These are phyloP conservation scores for Saccharomycopsis sp. DNA, from an alignment of 805 yeast genomes.

Conservation along the genomic window DNA sequence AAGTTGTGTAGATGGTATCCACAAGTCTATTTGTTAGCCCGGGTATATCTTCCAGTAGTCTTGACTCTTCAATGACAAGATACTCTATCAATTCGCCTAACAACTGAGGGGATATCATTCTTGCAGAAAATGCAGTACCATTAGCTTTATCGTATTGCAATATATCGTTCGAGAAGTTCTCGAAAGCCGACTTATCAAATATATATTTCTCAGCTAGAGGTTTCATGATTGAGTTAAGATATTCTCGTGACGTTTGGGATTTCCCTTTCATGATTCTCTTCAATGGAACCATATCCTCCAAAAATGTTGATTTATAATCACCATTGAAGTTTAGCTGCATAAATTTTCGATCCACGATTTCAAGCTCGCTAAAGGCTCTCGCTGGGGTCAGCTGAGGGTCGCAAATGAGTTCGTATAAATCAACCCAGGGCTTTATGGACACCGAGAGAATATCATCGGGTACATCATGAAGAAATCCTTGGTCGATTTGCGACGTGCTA, in stretches of 20 bases:
- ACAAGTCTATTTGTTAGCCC: not conserved
- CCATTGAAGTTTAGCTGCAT: not conserved
- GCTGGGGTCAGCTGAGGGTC: not conserved
- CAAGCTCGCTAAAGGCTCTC: not conserved
- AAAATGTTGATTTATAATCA: not conserved
- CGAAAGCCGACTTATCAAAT: not conserved
- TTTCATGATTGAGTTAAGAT: not conserved
- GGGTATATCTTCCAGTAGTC: not conserved
- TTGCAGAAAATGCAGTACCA: not conserved
- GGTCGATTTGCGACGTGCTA: not conserved
- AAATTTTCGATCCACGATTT: not conserved
- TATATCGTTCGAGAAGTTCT: not conserved
- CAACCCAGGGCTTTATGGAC: not conserved
- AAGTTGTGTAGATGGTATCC: not conserved
- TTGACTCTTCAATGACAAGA: not conserved
- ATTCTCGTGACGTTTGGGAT: not conserved
- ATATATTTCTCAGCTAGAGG: not conserved
- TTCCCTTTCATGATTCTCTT: not conserved
- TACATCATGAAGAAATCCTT: not conserved
- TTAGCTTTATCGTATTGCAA: not conserved
- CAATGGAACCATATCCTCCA: not conserved
- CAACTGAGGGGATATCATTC: not conserved
- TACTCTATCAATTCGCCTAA: not conserved
- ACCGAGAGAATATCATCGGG: not conserved
- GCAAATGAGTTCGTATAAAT: not conserved